Evolutionary conservation across 2,329 filamentous ascomycete genomes (phyloP), one percentile per base, ranked within the genome.

Genomic region (Aspergillus japonicus): DNA sequence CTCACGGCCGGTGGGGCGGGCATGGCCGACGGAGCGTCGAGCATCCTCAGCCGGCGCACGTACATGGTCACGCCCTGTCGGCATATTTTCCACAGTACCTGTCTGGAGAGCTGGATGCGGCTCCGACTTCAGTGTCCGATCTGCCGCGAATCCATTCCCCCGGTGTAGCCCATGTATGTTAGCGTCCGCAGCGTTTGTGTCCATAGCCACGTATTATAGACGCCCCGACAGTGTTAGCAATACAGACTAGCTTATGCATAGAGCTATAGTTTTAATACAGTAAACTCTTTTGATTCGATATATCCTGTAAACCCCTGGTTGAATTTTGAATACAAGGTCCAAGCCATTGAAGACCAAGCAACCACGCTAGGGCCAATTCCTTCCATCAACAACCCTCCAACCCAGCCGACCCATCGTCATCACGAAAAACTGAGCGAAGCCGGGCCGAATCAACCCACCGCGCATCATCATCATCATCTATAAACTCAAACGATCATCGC

Each of bases 41-140:
- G 88, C 31, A 85, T 96, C 57, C 82, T 98, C 66, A 90, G 90
- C 33, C 82, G 94, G 62, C 85, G 93, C 53, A 83, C 85, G 67
- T 98, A 98, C 77, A 99, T 99, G 95, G 91, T 98, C 23, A 99
- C 95, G 59, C 95, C 95, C 51, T 99, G 95, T 75, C 82, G 93
- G 57, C 95, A 99, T 78, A 92, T 98, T 52, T 99, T 99, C 74
- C 95, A 99, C 73, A 95, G 88, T 58, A 81, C 84, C 33, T 99
- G 95, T 75, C 79, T 99, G 66, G 94, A 98, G 78, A 92, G 92
- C 44, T 98, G 95, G 95, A 95, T 99, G 90, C 85, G 91, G 72
- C 92, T 96, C 74, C 81, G 94, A 59, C 77, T 99, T 70, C 92
- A 96, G 78, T 99, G 95, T 78, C 95, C 95, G 1, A 97, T 96